These are phyloP conservation scores for Davidsoniella neocaledoniae DNA, from an alignment of 2,329 filamentous ascomycete species.

Conservation along the genomic window DNA sequence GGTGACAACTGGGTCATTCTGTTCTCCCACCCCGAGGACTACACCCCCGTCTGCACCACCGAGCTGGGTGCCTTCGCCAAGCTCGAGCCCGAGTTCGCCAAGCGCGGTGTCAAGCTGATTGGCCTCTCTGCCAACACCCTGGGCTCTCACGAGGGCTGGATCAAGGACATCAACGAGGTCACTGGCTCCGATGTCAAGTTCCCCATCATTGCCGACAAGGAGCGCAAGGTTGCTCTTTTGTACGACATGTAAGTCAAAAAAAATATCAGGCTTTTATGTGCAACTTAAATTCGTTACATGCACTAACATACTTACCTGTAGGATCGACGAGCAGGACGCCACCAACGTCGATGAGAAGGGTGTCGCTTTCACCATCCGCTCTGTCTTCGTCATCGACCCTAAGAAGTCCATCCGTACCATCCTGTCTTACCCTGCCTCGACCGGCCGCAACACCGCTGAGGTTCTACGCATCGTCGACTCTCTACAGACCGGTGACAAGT, in stretches of 20 bases:
- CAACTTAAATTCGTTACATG: neutral
- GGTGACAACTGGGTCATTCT: constrained; percentile 65
- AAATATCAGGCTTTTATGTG: neutral
- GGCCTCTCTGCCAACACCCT: constrained; percentile 79
- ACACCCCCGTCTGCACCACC: constrained; percentile 89
- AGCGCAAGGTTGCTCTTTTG: constrained; percentile 54
- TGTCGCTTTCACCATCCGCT: constrained; percentile 85
- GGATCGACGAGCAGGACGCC: constrained; percentile 64
- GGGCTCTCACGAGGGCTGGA: constrained; percentile 71
- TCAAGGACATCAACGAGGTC: constrained; percentile 74
- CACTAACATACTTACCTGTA: constrained; percentile 18
- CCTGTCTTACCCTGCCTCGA: constrained; percentile 82
- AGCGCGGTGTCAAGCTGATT: constrained; percentile 79
- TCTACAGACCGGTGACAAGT: constrained; percentile 70
- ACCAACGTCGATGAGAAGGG: constrained; percentile 69
- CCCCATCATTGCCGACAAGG: constrained; percentile 69
- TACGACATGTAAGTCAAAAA: constrained; percentile 53
- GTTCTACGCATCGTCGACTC: constrained; percentile 66
- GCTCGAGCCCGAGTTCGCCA: constrained; percentile 72
- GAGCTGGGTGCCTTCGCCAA: constrained; percentile 89
- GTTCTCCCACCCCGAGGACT: constrained; percentile 79
- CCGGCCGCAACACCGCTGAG: constrained; percentile 68
- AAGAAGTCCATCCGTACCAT: constrained; percentile 85
- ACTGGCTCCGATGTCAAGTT: constrained; percentile 53
- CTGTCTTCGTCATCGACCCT: constrained; percentile 88